These are phyloP conservation scores for Fusarium napiforme DNA, from an alignment of 2,329 filamentous ascomycete genomes.

Conservation along the genomic window DNA sequence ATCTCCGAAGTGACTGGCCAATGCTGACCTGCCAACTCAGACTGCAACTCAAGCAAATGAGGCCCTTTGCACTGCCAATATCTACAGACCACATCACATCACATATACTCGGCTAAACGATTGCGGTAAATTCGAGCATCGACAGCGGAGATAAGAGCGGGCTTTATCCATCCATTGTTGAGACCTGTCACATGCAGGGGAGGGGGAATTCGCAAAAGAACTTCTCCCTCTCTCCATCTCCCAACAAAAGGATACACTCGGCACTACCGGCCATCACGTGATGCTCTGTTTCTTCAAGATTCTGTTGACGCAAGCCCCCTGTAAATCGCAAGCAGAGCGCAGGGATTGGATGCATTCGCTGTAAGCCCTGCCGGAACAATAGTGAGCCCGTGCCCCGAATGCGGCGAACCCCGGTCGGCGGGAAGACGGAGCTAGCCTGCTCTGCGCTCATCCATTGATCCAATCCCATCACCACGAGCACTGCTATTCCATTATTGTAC, in stretches of 20 bases:
- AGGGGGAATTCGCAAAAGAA: not conserved
- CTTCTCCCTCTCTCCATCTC: not conserved
- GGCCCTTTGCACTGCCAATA: slow-evolving; percentile 2
- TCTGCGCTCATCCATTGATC: slow-evolving; percentile 36
- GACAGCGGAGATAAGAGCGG: slow-evolving; percentile 35
- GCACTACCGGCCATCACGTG: slow-evolving; percentile 33
- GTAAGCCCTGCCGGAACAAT: slow-evolving; percentile 17
- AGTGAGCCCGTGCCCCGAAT: not conserved
- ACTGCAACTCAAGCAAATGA: slow-evolving; percentile 13
- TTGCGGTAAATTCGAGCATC: slow-evolving; percentile 6
- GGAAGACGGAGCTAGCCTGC: slow-evolving; percentile 38
- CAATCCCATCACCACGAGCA: slow-evolving; percentile 38
- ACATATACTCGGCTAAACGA: slow-evolving; percentile 1
- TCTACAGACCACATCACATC: not conserved
- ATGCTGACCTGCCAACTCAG: slow-evolving; percentile 34
- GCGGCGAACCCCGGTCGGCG: slow-evolving; percentile 35
- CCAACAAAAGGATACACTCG: slow-evolving; percentile 36
- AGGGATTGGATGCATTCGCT: slow-evolving; percentile 33
- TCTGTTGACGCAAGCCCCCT: slow-evolving; percentile 33
- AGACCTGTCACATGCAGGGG: slow-evolving; percentile 32
- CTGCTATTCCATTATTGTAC: slow-evolving; percentile 22
- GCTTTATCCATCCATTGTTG: slow-evolving; percentile 29
- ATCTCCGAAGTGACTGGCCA: slow-evolving; percentile 15
- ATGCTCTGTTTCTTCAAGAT: slow-evolving; percentile 9
- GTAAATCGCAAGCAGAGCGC: slow-evolving; percentile 13